Evolutionary conservation across 345 rosid species (phyloP).

Genomic region (Mangifera indica): DNA sequence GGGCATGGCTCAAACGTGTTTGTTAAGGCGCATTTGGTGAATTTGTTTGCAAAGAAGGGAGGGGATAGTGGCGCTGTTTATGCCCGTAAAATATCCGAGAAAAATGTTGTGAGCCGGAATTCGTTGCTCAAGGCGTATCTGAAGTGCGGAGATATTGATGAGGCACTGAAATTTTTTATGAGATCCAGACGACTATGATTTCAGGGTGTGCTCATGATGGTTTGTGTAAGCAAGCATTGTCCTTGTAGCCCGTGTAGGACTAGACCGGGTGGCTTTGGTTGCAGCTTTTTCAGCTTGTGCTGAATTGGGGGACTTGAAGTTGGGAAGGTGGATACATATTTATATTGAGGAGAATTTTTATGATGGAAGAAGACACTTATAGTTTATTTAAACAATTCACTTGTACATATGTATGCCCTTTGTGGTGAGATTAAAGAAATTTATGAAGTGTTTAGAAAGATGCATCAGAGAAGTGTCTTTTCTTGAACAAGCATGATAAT

Average conservation of each 20-base stretch:
- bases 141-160: slow-evolving; percentile 32
- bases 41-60: slow-evolving; percentile 30
- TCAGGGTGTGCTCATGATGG: slow-evolving; percentile 34
- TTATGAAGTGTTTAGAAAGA: slow-evolving; percentile 27
- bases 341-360: slow-evolving; percentile 19
- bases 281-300: slow-evolving; percentile 44
- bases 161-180: slow-evolving; percentile 31
- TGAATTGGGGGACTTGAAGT: slow-evolving; percentile 37
- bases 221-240: slow-evolving; percentile 36
- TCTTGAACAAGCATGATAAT: slow-evolving; percentile 46
- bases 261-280: slow-evolving; percentile 36
- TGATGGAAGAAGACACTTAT: slow-evolving; percentile 14
- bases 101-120: slow-evolving; percentile 42
- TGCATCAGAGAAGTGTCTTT: slow-evolving; percentile 31
- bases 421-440: slow-evolving; percentile 45
- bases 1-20: slow-evolving; percentile 42
- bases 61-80: slow-evolving; percentile 9
- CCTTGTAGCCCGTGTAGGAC: slow-evolving; percentile 29
- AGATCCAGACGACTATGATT: slow-evolving; percentile 43
- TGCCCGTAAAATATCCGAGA: slow-evolving; percentile 42
- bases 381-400: slow-evolving; percentile 38
- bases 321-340: slow-evolving; percentile 43
- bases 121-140: slow-evolving; percentile 36
- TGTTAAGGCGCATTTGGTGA: slow-evolving; percentile 44
- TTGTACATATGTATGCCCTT: slow-evolving; percentile 50